Base-by-base conservation (phyloP, 352 stramenopile genomes). In the Globisporangium paddicum region DNA sequence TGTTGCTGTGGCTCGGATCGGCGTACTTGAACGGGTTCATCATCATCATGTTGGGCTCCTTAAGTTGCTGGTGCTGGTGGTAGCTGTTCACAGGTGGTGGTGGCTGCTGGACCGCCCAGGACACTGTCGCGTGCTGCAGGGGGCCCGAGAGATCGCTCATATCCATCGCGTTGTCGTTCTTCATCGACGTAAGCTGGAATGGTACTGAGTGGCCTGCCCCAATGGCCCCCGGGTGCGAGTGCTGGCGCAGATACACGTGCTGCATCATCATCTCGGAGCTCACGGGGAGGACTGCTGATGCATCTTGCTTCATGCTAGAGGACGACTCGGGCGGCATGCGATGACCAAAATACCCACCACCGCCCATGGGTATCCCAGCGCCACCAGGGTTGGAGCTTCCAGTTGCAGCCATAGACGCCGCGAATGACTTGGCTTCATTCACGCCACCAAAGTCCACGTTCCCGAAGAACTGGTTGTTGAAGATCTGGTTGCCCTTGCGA, bases 401-500 rank as follows among this genome's bases (percentile, higher is more conserved):
- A n/a, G n/a, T n/a, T 23, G n/a, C 26, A 4, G 11, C 25, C 37
- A 50, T 59, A 2, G 53, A n/a, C 5, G 53, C 34, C 21, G 64
- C n/a, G 72, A 66, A 10, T 58, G 44, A 45, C 66, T 63, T 28
- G 74, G 55, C 50, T 21, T 67, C 28, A 2, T 50, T 21, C 42
- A 63, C 67, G 5, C 46, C 26, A 9, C 26, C 5, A 38, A 54
- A 41, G 47, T 54, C 21, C 16, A 58, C 52, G 35, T 62, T 58
- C 18, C 60, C n/a, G 42, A 68, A 69, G 37, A 77, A 47, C 35
- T 73, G 72, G 18, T 76, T 58, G 19, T 58, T 19, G 47, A 68
- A 73, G 37, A 77, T 47, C 35, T 75, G 72, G 19, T 78, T 69
- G 34, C 71, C 75, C 60, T 58, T 66, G 32, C 71, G 66, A 50